Evolutionary conservation across 495 filamentous ascomycete species (phyloP), one percentile per base, ranked within the genome.

Genomic region (Cladorrhinum samala): DNA sequence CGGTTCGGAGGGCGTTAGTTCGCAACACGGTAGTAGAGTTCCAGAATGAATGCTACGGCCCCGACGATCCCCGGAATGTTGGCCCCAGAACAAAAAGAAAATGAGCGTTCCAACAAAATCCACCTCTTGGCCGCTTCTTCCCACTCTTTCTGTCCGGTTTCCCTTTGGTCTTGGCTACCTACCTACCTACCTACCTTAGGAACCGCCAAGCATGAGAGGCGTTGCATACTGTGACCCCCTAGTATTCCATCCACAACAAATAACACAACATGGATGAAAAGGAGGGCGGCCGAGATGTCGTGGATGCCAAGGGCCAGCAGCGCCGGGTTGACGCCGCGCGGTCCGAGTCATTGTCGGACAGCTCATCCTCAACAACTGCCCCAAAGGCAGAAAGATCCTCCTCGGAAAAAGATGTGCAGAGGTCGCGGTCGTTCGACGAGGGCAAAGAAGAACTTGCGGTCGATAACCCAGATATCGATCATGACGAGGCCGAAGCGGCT

Each of bases 401-500:
- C 20, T 45, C 17, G 7, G 16, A 16, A 4, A 21, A 3, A 2
- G 20, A 20, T 5, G 20, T 24, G 17, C 39, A n/a, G 17, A n/a
- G 2, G 17, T 9, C 9, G 14, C 20, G 24, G 20, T 45, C 42
- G 2, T 23, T 45, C 14, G 42, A 45, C 20, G 8, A n/a, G 5
- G 24, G 24, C 27, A n/a, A 47, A 17, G 7, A 47, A 14, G 8
- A n/a, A 33, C 13, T 6, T 23, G 24, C 6, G 14, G 20, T 6
- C n/a, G 25, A 21, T 18, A 6, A 39, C 23, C 51, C 55, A 0
- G 59, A 63, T 11, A 53, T 57, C 42, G 52, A 58, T 38, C 49
- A 54, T 21, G 58, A 52, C 6, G 56, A 59, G 11, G 55, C 48
- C 25, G 56, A 61, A 38, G 56, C 37, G 4, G 46, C 44, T 8